Evolutionary conservation across 768 basidiomycete genomes (phyloP).

Genomic region (Pisolithus microcarpus): DNA sequence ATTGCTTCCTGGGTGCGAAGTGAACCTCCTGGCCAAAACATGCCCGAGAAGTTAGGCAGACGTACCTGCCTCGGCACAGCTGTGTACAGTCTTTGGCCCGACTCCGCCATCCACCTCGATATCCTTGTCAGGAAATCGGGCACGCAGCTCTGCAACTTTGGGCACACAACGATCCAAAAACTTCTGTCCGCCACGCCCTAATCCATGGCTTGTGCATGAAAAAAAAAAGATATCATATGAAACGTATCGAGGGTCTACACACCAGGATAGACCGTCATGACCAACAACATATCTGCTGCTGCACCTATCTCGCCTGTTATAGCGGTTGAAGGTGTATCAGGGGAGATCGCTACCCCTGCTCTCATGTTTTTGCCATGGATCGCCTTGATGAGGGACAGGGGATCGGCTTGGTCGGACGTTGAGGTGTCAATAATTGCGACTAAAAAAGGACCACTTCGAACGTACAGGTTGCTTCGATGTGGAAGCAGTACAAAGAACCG

Average conservation of each 20-base stretch:
- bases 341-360: conserved; percentile 94
- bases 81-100: conserved; percentile 81
- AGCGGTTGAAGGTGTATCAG: conserved; percentile 81
- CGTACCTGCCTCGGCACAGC: conserved; percentile 84
- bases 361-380: conserved; percentile 86
- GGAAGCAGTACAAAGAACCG: conserved; percentile 93
- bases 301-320: conserved; percentile 83
- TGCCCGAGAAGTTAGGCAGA: conserved; percentile 1
- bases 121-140: conserved; percentile 87
- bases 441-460: conserved; percentile 2
- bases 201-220: not conserved
- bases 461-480: conserved; percentile 87
- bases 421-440: not conserved
- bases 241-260: conserved; percentile 2
- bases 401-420: conserved; percentile 45
- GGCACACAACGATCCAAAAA: conserved; percentile 89
- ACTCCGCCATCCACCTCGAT: conserved; percentile 99
- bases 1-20: conserved; percentile 66
- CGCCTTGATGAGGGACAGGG: conserved; percentile 65
- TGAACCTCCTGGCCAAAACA: not conserved
- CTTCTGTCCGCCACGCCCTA: conserved; percentile 92
- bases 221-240: not conserved
- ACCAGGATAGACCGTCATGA: conserved; percentile 98
- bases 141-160: conserved; percentile 86
- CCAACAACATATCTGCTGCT: conserved; percentile 88